These are phyloP conservation scores for Starmerella apicola DNA, from an alignment of 805 yeast genomes.

Conservation along the genomic window DNA sequence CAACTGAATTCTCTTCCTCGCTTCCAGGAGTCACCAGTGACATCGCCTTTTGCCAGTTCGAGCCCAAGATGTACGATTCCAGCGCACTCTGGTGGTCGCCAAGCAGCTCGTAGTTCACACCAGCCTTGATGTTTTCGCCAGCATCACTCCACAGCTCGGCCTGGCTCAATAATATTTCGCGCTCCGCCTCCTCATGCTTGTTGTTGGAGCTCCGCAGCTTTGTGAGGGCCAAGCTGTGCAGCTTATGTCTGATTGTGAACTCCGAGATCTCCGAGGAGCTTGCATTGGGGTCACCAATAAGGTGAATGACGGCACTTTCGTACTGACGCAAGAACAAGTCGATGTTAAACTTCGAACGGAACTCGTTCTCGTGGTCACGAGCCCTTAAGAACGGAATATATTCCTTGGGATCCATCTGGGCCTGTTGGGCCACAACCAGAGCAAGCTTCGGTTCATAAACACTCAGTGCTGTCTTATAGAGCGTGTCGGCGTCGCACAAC, in stretches of 20 bases:
- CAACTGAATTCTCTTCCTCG: constrained; percentile 34
- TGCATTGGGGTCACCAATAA: constrained; percentile 32
- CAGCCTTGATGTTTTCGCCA: constrained; percentile 63
- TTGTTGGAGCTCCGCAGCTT: background rate
- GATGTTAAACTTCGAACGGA: constrained; percentile 60
- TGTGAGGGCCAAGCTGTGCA: constrained; percentile 55
- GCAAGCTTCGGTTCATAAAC: constrained; percentile 73
- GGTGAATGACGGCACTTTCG: constrained; percentile 55
- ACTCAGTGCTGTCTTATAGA: constrained; percentile 70
- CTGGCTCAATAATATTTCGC: constrained; percentile 41
- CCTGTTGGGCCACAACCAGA: constrained; percentile 79
- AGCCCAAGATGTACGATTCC: constrained; percentile 54
- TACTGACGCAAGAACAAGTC: constrained; percentile 64
- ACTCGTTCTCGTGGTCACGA: constrained; percentile 51
- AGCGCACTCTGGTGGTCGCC: constrained; percentile 47
- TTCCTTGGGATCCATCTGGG: constrained; percentile 96
- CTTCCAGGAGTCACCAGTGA: constrained; percentile 33
- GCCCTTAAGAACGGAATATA: constrained; percentile 83
- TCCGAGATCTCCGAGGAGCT: constrained; percentile 41
- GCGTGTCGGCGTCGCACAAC: constrained; percentile 72
- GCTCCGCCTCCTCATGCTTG: background rate
- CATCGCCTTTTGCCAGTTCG: constrained; percentile 78
- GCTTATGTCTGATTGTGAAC: constrained; percentile 55
- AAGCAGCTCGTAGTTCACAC: constrained; percentile 59
- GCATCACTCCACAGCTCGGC: constrained; percentile 49